phyloP scores from a whole-genome alignment of 1,284 basidiomycete species.

The Moniliella sp. region DNA sequence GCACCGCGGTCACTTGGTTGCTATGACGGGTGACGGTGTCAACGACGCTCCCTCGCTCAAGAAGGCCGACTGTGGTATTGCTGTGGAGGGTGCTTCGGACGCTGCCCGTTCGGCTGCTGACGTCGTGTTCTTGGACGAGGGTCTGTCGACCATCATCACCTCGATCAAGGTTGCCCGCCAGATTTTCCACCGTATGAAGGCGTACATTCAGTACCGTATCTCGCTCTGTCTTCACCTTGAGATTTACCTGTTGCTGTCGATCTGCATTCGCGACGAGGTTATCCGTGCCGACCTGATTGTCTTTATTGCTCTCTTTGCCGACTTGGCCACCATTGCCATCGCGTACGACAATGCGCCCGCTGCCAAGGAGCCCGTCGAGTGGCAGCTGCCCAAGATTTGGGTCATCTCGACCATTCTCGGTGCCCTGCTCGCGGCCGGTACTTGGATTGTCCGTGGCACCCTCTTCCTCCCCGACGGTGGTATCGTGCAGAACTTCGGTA shows the following conservation, averaged over 20 bases:
- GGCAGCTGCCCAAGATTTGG: constrained; percentile 44
- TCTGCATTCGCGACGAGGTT: constrained; percentile 41
- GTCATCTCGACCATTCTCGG: constrained; percentile 39
- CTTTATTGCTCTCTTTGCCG: constrained; percentile 43
- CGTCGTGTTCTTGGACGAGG: constrained; percentile 41
- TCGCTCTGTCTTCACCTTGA: constrained; percentile 42
- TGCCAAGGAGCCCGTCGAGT: constrained; percentile 40
- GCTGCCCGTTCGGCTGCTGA: constrained; percentile 39
- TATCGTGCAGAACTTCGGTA: constrained; percentile 41
- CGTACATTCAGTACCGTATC: constrained; percentile 37
- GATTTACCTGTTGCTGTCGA: constrained; percentile 40
- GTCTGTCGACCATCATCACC: constrained; percentile 39
- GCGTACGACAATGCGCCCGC: constrained; percentile 41
- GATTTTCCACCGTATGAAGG: constrained; percentile 45
- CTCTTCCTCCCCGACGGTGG: constrained; percentile 38
- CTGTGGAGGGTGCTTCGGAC: constrained; percentile 40
- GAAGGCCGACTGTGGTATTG: constrained; percentile 40
- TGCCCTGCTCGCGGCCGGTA: constrained; percentile 38
- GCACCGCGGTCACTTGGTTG: constrained; percentile 41
- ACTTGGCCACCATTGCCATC: constrained; percentile 40
- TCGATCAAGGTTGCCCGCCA: constrained; percentile 43
- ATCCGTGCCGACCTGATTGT: constrained; percentile 43
- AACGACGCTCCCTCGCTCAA: constrained; percentile 39
- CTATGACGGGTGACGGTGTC: constrained; percentile 38
- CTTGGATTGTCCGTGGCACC: constrained; percentile 41